Base-by-base conservation (phyloP, 352 stramenopile species). In the Phytophthora fragariaefolia region DNA sequence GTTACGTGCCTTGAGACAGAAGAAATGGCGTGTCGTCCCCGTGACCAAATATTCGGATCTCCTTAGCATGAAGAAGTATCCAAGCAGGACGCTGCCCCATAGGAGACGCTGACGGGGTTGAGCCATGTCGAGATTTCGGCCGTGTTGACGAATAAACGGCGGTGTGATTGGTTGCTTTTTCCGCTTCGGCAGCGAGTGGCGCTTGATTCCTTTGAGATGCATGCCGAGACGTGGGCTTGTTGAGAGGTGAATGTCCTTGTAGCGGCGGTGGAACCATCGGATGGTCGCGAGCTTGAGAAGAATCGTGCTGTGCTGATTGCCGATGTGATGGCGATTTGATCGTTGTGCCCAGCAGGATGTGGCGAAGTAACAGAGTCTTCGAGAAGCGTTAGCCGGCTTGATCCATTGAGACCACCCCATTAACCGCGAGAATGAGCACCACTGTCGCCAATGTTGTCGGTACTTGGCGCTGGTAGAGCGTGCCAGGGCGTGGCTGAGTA, bases 351-450 rank as follows among this genome's bases (percentile, higher is more conserved):
- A 61, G 54, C 54, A 52, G 8, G 23, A 32, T 2, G 54, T 52
- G 9, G 54, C 40, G 15, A 46, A 45, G 12, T 61, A 26, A 23
- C 40, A 38, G 2, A 61, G 54, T 34, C 54, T n/a, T 1, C 13
- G 24, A n/a, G 54, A 52, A 6, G 38, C 32, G 15, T 58, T 65
- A 50, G 30, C 32, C 6, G 32, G 6, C 24, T 8, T 58, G 13
- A 72, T 32, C 56, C 64, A 63, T 26, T 40, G 34, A 6, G 50
- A 67, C 57, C 56, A 67, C 3, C 47, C 48, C 64, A 72, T 71
- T 3, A 36, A 6, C 24, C 15, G 6, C 15, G 63, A 17, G 26
- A 68, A 73, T n/a, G 13, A 36, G 42, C 46, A 58, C 65, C 58
- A 75, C 40, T 75, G 67, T 1, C n/a, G 20, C 67, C 67, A 75